Evolutionary conservation across 2,329 filamentous ascomycete species (phyloP).

Genomic region (Alternaria triticina): DNA sequence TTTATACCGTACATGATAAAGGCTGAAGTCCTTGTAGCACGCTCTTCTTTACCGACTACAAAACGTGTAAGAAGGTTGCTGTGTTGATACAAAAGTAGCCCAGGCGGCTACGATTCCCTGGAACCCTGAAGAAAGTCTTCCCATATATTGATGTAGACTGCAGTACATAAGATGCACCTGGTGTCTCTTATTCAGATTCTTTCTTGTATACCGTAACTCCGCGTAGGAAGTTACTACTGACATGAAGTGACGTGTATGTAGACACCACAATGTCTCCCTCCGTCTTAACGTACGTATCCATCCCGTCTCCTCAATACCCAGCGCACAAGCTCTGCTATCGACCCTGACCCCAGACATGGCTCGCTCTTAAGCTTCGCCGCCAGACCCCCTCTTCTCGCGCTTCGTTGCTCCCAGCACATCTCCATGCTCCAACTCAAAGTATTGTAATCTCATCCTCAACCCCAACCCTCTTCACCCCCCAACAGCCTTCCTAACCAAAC

Average conservation of each 20-base stretch:
- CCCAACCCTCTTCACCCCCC: conserved; percentile 25
- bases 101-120: neutral
- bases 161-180: neutral
- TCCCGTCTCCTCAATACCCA: neutral
- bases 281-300: neutral
- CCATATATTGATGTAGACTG: neutral
- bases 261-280: neutral
- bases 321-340: neutral
- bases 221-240: neutral
- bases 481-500: conserved; percentile 52
- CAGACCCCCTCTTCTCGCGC: neutral
- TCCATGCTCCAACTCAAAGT: neutral
- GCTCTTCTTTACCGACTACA: neutral
- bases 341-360: neutral
- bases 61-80: neutral
- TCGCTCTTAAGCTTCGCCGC: neutral
- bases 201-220: neutral
- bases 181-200: neutral
- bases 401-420: neutral
- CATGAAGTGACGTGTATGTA: neutral
- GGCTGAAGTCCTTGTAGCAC: fast-evolving
- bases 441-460: neutral
- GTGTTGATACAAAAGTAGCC: neutral
- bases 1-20: neutral
- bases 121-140: neutral